phyloP scores from a whole-genome alignment of 1,284 basidiomycete genomes.

The Ustilago cynodontis region DNA sequence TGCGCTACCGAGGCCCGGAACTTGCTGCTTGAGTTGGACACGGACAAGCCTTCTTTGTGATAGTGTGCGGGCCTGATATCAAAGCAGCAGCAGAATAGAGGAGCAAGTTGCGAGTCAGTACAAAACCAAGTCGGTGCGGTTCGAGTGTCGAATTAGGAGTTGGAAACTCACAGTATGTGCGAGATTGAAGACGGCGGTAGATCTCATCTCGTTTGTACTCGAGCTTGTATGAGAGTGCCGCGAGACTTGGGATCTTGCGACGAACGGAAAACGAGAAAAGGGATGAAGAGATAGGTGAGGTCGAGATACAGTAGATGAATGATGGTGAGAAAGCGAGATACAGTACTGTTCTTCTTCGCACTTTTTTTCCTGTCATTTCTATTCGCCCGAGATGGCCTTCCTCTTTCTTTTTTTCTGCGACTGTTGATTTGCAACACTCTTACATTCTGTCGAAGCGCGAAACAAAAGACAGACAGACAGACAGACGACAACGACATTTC shows the following conservation, averaged over 20 bases:
- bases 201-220: constrained; percentile 42
- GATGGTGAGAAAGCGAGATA: neutral
- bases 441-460: too few species aligned
- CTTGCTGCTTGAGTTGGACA: constrained; percentile 34
- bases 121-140: neutral
- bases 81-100: neutral
- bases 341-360: neutral
- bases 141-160: neutral
- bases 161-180: constrained; percentile 40
- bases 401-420: too few species aligned
- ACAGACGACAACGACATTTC: neutral
- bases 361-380: constrained; percentile 5
- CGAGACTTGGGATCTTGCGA: neutral
- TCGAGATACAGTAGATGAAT: too few species aligned
- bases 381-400: constrained; percentile 11
- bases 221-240: constrained; percentile 1
- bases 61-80: constrained; percentile 34
- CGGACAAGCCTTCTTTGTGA: constrained; percentile 52
- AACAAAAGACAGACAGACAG: neutral
- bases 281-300: constrained; percentile 9
- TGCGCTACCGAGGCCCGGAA: constrained; percentile 36
- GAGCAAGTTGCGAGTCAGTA: neutral
- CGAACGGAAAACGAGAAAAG: neutral
- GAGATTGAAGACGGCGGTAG: constrained; percentile 31
- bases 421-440: constrained; percentile 10